Evolutionary conservation across 495 filamentous ascomycete genomes (phyloP), one percentile per base, ranked within the genome.

Genomic region (Eremomyces bilateralis): DNA sequence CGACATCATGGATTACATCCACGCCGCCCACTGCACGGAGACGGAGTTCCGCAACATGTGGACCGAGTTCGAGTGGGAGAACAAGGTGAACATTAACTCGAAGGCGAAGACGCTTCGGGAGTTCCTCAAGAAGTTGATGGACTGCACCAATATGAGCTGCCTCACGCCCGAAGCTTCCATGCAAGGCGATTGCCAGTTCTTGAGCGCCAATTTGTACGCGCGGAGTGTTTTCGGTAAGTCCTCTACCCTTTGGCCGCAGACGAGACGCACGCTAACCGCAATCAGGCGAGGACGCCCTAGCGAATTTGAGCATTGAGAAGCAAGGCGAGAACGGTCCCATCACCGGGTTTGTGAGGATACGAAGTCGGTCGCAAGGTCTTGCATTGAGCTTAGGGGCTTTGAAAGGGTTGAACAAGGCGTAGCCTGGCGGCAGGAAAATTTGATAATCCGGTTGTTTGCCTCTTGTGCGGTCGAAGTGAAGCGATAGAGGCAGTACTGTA

Each of bases 21-120:
- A 95, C 48, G 90, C 90, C 4, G 90, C 88, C 10, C 67, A 80
- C 28, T 99, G 90, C 63, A 84, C 80, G 11, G 90, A 99, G 63
- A 94, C 85, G 21, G 82, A 95, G 50, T 99, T 99, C 73, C 70
- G 90, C 22, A 91, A 82, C 16, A 99, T 99, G 90, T 99, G 90
- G 90, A 95, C 90, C 21, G 90, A 99, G 49, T 99, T 99, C 42
- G 90, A 99, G 56, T 99, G 90, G 90, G 90, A 99, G 64, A 99
- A 99, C 63, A 99, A 99, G 68, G 88, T 99, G 49, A 95, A 95
- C 60, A 95, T 95, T 59, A 92, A 91, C 55, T 83, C 78, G 43
- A 93, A 94, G 62, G 83, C 81, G 43, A 90, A 90, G 65, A 76
- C 62, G 20, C 63, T 99, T 35, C 69, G 90, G 31, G 84, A 90